Conservation (phyloP, 2,329 filamentous ascomycete species). For the Grosmannia huntii region DNA sequence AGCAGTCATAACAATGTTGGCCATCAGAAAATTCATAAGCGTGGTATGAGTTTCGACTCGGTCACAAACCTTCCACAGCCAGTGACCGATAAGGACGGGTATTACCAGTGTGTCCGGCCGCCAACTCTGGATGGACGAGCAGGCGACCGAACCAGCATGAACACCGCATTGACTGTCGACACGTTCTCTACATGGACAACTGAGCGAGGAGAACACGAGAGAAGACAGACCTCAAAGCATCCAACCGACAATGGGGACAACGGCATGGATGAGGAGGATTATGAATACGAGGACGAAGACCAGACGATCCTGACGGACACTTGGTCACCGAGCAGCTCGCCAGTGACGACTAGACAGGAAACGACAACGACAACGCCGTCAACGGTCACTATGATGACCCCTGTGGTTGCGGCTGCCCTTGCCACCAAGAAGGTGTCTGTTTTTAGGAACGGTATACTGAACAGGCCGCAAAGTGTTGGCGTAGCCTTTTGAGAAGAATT, state of each 20-base stretch:
- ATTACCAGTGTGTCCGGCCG: slow-evolving; percentile 42
- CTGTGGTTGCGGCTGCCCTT: neutral
- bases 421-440: neutral
- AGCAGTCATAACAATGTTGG: slow-evolving; percentile 13
- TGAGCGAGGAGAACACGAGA: slow-evolving; percentile 22
- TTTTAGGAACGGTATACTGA: neutral
- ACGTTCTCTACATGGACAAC: slow-evolving; percentile 36
- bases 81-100: slow-evolving; percentile 38
- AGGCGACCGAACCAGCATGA: slow-evolving; percentile 25
- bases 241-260: slow-evolving; percentile 18
- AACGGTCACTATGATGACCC: slow-evolving; percentile 3
- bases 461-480: slow-evolving; percentile 29
- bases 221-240: slow-evolving; percentile 18
- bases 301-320: slow-evolving; percentile 18
- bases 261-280: slow-evolving; percentile 19
- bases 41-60: slow-evolving; percentile 32
- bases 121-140: slow-evolving; percentile 14
- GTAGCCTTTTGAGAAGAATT: slow-evolving; percentile 29
- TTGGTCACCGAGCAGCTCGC: slow-evolving; percentile 34
- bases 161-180: slow-evolving; percentile 28
- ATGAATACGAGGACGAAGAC: slow-evolving; percentile 17
- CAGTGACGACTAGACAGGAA: slow-evolving; percentile 23
- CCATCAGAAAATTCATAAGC: slow-evolving; percentile 15
- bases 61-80: slow-evolving; percentile 43
- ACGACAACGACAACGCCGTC: slow-evolving; percentile 18